A percentile compares a stretch with the other conserved stretches of the same genome.
These are phyloP conservation scores for Diplocarpon mali DNA, from an alignment of 2,329 filamentous ascomycete genomes.

Conservation along the genomic window DNA sequence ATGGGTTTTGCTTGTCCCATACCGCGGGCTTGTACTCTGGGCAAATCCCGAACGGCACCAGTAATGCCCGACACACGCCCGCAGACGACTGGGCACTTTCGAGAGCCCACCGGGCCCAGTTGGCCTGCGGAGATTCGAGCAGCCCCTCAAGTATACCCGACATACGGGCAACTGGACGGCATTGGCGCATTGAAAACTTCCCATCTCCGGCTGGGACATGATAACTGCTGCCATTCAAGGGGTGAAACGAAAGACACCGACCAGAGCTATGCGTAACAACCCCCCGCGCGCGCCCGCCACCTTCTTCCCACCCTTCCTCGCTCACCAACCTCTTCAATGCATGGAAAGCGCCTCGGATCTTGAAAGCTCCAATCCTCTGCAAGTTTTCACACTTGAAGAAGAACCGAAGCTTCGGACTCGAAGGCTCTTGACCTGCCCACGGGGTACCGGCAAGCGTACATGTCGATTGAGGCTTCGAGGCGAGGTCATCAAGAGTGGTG, in stretches of 20 bases:
- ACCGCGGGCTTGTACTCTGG: too few species aligned
- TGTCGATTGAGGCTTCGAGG: slow-evolving; percentile 55
- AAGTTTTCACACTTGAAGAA: slow-evolving; percentile 97
- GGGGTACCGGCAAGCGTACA: slow-evolving; percentile 43
- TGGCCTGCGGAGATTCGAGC: too few species aligned
- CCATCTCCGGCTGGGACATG: too few species aligned
- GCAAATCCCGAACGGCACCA: too few species aligned
- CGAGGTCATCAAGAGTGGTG: slow-evolving; percentile 60
- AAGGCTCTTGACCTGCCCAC: slow-evolving; percentile 45
- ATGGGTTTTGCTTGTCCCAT: too few species aligned
- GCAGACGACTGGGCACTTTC: too few species aligned
- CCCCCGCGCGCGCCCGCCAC: slow-evolving; percentile 49
- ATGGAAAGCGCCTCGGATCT: slow-evolving; percentile 83
- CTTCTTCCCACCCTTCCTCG: slow-evolving; percentile 49
- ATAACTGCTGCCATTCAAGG: background rate
- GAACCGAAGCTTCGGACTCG: slow-evolving; percentile 56
- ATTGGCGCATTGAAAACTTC: too few species aligned
- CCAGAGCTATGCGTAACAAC: slow-evolving; percentile 87
- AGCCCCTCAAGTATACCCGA: too few species aligned
- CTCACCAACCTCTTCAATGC: slow-evolving; percentile 59
- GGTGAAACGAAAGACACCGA: slow-evolving; percentile 29
- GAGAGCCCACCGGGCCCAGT: too few species aligned
- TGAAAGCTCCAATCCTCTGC: slow-evolving; percentile 87
- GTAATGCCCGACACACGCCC: too few species aligned
- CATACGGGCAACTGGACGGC: too few species aligned